These are phyloP conservation scores for Raphidocelis subcapitata DNA, from an alignment of 139 green algal genomes.

Conservation along the genomic window DNA sequence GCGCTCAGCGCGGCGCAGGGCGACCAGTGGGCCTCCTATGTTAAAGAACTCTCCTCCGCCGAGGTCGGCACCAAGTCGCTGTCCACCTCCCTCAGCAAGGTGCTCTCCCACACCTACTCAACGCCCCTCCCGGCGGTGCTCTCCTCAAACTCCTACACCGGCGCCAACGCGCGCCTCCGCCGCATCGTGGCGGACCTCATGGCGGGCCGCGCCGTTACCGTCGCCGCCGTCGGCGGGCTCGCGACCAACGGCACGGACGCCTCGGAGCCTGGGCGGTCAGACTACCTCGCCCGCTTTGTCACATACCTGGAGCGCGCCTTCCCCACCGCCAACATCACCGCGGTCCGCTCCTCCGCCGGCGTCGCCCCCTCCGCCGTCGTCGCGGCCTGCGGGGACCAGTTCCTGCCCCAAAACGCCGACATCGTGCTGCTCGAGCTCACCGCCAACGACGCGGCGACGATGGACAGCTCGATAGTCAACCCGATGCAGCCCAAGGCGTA, in stretches of 20 bases:
- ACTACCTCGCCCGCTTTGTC: slow-evolving; percentile 23
- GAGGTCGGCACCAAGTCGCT: no score
- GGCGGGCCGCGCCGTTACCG: slow-evolving; percentile 6
- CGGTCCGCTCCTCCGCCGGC: slow-evolving; percentile 8
- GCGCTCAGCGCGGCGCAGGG: no score
- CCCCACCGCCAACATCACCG: background rate
- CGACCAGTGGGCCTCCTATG: no score
- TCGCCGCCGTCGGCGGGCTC: slow-evolving; percentile 26
- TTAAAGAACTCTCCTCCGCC: no score
- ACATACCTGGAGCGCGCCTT: slow-evolving; percentile 22
- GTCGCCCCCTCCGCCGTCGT: slow-evolving; percentile 26
- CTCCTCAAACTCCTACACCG: slow-evolving; percentile 12
- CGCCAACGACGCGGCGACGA: slow-evolving; percentile 2
- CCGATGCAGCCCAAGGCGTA: slow-evolving; percentile 25
- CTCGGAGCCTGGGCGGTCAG: background rate
- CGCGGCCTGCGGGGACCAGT: slow-evolving; percentile 16
- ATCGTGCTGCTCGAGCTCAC: slow-evolving; percentile 28
- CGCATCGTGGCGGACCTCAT: slow-evolving; percentile 12
- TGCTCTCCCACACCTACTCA: slow-evolving; percentile 14
- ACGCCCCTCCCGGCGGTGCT: slow-evolving; percentile 14
- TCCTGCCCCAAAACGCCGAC: slow-evolving; percentile 25
- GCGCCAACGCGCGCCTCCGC: slow-evolving; percentile 12
- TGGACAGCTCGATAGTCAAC: slow-evolving; percentile 7
- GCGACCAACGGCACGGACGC: slow-evolving; percentile 30
- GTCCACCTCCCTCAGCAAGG: no score